Base-by-base conservation (phyloP, 2,329 filamentous ascomycete genomes). In the Dothideomycetes sp. region DNA sequence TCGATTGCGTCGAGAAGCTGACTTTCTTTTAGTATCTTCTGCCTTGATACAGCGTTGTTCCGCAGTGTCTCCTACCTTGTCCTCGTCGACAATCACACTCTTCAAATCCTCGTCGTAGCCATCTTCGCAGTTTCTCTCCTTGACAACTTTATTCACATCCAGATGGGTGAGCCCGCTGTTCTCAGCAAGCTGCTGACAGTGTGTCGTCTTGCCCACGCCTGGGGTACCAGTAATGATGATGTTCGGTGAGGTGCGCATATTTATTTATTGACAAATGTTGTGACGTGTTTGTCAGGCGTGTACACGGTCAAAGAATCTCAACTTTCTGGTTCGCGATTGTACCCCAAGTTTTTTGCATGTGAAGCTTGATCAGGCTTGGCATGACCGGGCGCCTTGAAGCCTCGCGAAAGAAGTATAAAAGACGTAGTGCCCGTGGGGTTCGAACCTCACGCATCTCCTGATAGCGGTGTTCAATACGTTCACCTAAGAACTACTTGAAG, bases 191-290 rank as follows among this genome's bases (percentile, higher is more conserved):
- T 77, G 72, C 60, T 94, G 84, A 57, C 84, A 85, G 60, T 94
- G 88, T 5, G 84, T 93, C 14, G 88, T 94, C 68, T 98, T 98
- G 55, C 91, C 91, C 19, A 93, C 86, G 40, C 91, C 91, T 0
- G 91, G 91, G 15, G 91, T 98, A 48, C 91, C 91, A 31, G 91
- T 96, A 49, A 98, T 73, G 50, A 98, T 82, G 54, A 98, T 86
- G 61, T 96, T 98, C 19, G 91, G 91, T 46, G 58, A 56, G 41
- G 58, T 59, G 42, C 66, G 62, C 44, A 59, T 54, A 58, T 63
- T 64, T 15, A 32, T 45, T 19, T 34, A 31, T 22, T 12, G 33
- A 32, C 9, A 10, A 10, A 12, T 39, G 2, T 24, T 22, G 12
- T 31, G 31, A 7, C 31, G 18, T 35, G 19, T 15, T 15, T 35